Conservation (phyloP, 2,329 filamentous ascomycete species). For the Botrytis deweyae region DNA sequence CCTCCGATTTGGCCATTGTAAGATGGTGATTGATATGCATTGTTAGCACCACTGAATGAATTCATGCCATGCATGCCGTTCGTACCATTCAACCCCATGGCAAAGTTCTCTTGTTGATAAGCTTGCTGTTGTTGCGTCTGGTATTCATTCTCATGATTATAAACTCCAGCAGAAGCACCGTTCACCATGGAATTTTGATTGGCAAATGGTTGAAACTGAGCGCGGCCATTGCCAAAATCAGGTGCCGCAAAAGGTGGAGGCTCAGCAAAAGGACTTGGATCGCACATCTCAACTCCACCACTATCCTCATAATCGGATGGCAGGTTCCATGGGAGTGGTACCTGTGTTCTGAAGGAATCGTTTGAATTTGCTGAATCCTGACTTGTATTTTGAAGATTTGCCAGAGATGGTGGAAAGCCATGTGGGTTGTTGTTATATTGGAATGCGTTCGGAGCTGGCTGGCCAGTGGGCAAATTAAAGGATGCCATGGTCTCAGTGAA, state of each 20-base stretch:
- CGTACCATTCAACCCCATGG: background rate
- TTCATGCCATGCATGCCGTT: background rate
- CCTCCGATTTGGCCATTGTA: conserved; percentile 5
- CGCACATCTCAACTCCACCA: background rate
- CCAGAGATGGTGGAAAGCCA: conserved; percentile 5
- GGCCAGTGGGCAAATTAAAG: conserved; percentile 14
- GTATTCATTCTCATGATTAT: background rate
- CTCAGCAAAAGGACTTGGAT: conserved; percentile 15
- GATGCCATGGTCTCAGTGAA: background rate
- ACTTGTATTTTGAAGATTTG: conserved; percentile 7
- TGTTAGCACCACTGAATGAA: conserved; percentile 6
- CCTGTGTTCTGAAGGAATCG: conserved; percentile 33
- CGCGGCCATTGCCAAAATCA: conserved; percentile 7
- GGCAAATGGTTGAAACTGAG: conserved; percentile 8
- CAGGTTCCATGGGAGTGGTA: conserved; percentile 32
- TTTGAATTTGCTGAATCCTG: conserved; percentile 13
- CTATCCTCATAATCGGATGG: conserved; percentile 18
- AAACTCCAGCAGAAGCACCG: background rate
- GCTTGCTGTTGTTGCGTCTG: conserved; percentile 2
- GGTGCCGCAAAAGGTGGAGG: conserved; percentile 22
- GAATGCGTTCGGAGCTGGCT: conserved; percentile 13
- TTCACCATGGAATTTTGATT: background rate
- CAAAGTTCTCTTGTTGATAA: background rate
- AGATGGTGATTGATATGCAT: conserved; percentile 1
- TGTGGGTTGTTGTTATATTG: conserved; percentile 3